Conservation (phyloP, 2,329 filamentous ascomycete species). For the Aureobasidium sp. region DNA sequence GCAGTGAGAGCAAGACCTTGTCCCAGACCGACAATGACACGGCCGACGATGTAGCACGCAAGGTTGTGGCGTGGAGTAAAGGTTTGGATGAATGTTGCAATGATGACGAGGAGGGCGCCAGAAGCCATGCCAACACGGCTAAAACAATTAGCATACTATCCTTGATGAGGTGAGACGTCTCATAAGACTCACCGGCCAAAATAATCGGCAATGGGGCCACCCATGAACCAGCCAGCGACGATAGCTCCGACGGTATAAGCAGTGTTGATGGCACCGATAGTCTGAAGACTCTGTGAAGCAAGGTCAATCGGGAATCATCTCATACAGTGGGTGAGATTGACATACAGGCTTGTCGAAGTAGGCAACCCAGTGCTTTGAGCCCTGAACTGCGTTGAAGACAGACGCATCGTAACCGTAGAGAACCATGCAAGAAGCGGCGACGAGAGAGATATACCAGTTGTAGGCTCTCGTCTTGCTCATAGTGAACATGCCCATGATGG, state of each 20-base stretch:
- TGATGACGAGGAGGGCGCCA: conserved; percentile 70
- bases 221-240: conserved; percentile 74
- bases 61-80: conserved; percentile 65
- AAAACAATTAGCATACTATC: no score
- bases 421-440: conserved; percentile 79
- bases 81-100: conserved; percentile 74
- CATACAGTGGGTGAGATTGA: background rate
- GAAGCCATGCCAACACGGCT: conserved; percentile 67
- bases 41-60: conserved; percentile 72
- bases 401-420: conserved; percentile 80
- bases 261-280: conserved; percentile 69
- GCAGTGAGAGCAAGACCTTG: conserved; percentile 73
- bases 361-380: conserved; percentile 70
- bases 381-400: conserved; percentile 77
- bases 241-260: conserved; percentile 77
- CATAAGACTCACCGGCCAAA: conserved; percentile 24
- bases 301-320: no score
- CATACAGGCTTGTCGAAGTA: conserved; percentile 62
- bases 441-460: conserved; percentile 71
- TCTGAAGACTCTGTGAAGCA: conserved; percentile 37
- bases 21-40: conserved; percentile 74
- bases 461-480: conserved; percentile 45
- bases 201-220: conserved; percentile 60
- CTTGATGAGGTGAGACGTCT: no score
- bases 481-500: conserved; percentile 10